These are phyloP conservation scores for Penicillium verhagenii DNA, from an alignment of 495 filamentous ascomycete species.

Conservation along the genomic window DNA sequence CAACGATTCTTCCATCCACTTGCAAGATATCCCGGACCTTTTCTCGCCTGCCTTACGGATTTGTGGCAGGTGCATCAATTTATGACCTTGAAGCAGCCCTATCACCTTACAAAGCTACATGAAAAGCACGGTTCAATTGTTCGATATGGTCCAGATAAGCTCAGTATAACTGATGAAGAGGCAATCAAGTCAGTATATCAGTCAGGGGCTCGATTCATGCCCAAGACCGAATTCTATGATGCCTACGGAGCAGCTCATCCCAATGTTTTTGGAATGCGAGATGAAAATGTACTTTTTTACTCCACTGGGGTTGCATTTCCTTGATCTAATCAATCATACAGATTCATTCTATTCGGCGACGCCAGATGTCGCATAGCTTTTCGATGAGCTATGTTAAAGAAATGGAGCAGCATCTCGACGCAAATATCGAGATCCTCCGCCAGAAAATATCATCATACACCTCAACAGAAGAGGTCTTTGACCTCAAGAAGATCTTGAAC, in stretches of 20 bases:
- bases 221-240: slow-evolving; percentile 16
- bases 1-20: slow-evolving; percentile 9
- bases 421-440: slow-evolving; percentile 7
- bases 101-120: slow-evolving; percentile 9
- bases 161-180: slow-evolving; percentile 11
- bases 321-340: not conserved
- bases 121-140: slow-evolving; percentile 9
- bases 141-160: slow-evolving; percentile 14
- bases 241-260: slow-evolving; percentile 14
- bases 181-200: slow-evolving; percentile 11
- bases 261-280: slow-evolving; percentile 11
- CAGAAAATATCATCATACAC: slow-evolving; percentile 4
- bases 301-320: not conserved
- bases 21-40: slow-evolving; percentile 10
- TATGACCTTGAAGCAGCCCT: slow-evolving; percentile 10
- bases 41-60: slow-evolving; percentile 11
- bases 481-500: slow-evolving; percentile 8
- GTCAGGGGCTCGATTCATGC: slow-evolving; percentile 9
- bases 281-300: slow-evolving; percentile 4
- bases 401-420: slow-evolving; percentile 11
- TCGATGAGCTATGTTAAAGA: slow-evolving; percentile 14
- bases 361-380: slow-evolving; percentile 14
- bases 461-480: slow-evolving; percentile 1
- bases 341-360: slow-evolving; percentile 10
- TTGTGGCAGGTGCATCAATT: slow-evolving; percentile 12